Evolutionary conservation across 2,329 filamentous ascomycete genomes (phyloP), one percentile per base, ranked within the genome.

Genomic region (Microcyclospora pomicola): DNA sequence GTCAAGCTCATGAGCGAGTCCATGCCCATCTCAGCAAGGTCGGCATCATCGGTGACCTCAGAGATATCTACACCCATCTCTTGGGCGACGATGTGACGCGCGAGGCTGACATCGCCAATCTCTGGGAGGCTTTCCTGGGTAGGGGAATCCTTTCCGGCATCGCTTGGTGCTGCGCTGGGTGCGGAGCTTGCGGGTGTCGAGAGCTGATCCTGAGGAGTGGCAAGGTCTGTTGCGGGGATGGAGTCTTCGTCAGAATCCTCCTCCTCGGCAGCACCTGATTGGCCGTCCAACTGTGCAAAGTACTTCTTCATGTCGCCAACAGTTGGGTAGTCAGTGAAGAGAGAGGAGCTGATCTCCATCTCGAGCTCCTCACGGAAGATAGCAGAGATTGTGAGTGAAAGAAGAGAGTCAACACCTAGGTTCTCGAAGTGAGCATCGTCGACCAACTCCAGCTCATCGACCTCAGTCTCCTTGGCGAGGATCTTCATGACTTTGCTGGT

Each of bases 51-150:
- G 2, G 64, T 66, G 44, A 71, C 65, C 47, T 70, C 67, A 12
- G 62, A 59, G 9, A 79, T 64, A 15, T 77, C 72, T n/a, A 82
- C 73, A 40, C 76, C 76, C 70, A 82, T 81, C 57, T 69, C 67
- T 38, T 67, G 60, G 11, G 66, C 66, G 29, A 70, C 59, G 40
- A 69, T 64, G 52, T 64, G 64, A 39, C 65, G 63, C 14, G 66
- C 67, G 32, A 68, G 48, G 36, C 62, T 66, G 28, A 63, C 55
- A 30, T 62, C 61, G 16, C 61, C 58, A 34, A 59, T 55, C 10
- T 59, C 53, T 4, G 50, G 46, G 16, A 49, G 46, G 12, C 53
- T 52, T 29, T 60, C 54, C 15, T 60, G 56, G 10, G 50, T 47
- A 7, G 47, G 48, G 5, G 52, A 53, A 15, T 61, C 59, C 46